These are phyloP conservation scores for Cadophora gregata DNA, from an alignment of 2,329 filamentous ascomycete genomes.

Conservation along the genomic window DNA sequence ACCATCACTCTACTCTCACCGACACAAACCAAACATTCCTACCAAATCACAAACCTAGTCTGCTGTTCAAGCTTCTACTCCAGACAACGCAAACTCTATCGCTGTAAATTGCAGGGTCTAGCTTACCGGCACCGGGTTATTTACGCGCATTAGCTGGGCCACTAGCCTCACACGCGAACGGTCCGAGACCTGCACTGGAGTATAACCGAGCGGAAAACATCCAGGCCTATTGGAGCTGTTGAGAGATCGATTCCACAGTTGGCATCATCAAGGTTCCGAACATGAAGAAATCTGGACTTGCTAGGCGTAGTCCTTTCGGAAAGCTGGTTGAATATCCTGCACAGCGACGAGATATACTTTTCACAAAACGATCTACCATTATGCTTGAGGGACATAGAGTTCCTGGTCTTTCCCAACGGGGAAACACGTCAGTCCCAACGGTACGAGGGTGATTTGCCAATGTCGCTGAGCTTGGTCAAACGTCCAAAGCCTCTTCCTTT, in stretches of 20 bases:
- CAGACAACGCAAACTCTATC: slow-evolving; percentile 1
- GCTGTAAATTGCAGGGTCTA: neutral
- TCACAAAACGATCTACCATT: neutral
- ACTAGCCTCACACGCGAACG: neutral
- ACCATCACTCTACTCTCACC: neutral
- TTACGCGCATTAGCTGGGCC: neutral
- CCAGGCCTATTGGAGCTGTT: neutral
- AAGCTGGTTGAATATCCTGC: neutral
- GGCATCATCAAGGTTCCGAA: neutral
- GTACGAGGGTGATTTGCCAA: neutral
- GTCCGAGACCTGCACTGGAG: neutral
- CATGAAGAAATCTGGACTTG: neutral
- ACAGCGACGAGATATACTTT: neutral
- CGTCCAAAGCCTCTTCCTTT: too few species aligned
- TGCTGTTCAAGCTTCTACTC: slow-evolving; percentile 3
- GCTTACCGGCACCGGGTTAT: neutral
- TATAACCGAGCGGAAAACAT: neutral
- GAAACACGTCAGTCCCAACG: neutral
- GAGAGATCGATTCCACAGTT: neutral
- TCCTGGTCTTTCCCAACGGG: neutral
- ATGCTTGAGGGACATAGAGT: neutral
- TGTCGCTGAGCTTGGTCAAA: neutral
- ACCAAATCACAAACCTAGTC: neutral
- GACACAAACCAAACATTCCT: neutral
- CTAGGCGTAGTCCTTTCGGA: neutral